These are phyloP conservation scores for Umbelopsis vinacea DNA, from an alignment of 192 early-diverging fungal genomes.

Conservation along the genomic window DNA sequence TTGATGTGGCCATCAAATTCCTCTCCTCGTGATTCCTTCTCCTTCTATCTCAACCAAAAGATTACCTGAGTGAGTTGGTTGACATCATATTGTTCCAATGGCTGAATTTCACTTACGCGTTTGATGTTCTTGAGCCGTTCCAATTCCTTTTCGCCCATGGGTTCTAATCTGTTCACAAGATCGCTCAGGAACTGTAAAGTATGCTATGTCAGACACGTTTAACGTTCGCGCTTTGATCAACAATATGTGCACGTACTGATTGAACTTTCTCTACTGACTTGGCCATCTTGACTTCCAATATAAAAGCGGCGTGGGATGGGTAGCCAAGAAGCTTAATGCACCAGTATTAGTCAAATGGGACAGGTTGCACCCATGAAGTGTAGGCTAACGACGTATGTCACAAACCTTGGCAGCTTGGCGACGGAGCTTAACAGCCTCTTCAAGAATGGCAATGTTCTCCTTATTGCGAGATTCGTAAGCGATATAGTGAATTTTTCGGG, in stretches of 20 bases:
- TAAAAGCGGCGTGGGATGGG: conserved; percentile 69
- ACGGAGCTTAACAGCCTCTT: conserved; percentile 50
- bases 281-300: conserved; percentile 85
- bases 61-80: not conserved
- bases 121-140: conserved; percentile 66
- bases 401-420: conserved; percentile 44
- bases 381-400: conserved; percentile 39
- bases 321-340: conserved; percentile 64
- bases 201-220: not conserved
- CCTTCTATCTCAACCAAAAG: not conserved
- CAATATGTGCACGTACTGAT: conserved; percentile 23
- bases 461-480: conserved; percentile 62
- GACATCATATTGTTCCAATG: not conserved
- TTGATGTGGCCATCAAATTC: conserved; percentile 65
- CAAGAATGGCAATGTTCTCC: conserved; percentile 63
- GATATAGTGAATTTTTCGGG: conserved; percentile 51
- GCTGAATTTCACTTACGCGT: conserved; percentile 31
- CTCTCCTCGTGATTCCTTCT: conserved; percentile 41
- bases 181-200: conserved; percentile 61
- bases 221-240: not conserved
- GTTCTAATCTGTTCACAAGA: conserved; percentile 59
- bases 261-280: conserved; percentile 66
- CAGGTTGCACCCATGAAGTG: conserved; percentile 29
- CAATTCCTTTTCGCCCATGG: conserved; percentile 64
- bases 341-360: conserved; percentile 30